Evolutionary conservation across 1,139 yeast genomes (phyloP), one percentile per base, ranked within the genome.

Genomic region (Casaregolazyma lundiana): DNA sequence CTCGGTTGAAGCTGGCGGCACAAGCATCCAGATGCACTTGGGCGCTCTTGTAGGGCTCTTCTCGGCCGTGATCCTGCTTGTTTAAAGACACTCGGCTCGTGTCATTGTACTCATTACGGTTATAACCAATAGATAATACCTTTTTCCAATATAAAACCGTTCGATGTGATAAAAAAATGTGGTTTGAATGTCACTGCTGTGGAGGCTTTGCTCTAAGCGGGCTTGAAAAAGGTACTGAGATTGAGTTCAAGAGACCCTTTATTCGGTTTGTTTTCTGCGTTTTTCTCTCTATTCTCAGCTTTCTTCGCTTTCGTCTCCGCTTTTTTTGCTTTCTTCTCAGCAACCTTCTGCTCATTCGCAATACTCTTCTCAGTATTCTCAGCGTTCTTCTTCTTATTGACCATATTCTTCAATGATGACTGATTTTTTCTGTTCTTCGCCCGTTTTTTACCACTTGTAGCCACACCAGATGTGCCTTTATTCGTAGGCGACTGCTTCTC

Each of bases 381-480:
- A n/a, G n/a, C n/a, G n/a, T n/a, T 15, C 5, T 24, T 30, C 26
- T 39, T 22, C 22, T 13, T 13, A 19, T 13, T 29, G 8, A 18
- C 38, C 32, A 26, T 21, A 38, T 26, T 17, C 30, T n/a, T 16
- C n/a, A 50, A 34, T 3, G 53, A 50, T 3, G 48, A 32, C 18
- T 43, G 45, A 11, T 44, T 32, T 41, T 54, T 54, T 19, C 57
- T 37, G 17, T 39, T 45, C 36, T 53, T 54, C 5, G 55, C 55
- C 3, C 57, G 44, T 38, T 50, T 53, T 38, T 47, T 51, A 11
- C 47, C 46, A 6, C 35, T 15, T 17, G 35, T 21, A 11, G 35
- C 15, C 9, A 15, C 2, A 15, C 38, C 26, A 19, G 47, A 18
- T 2, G 44, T 39, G 8, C 41, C 34, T 13, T n/a, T 15, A 4